A percentile compares a stretch with the other conserved stretches of the same genome.
Evolutionary conservation across 306 rosid species (phyloP).

Genomic region (Boehmeria nivea): DNA sequence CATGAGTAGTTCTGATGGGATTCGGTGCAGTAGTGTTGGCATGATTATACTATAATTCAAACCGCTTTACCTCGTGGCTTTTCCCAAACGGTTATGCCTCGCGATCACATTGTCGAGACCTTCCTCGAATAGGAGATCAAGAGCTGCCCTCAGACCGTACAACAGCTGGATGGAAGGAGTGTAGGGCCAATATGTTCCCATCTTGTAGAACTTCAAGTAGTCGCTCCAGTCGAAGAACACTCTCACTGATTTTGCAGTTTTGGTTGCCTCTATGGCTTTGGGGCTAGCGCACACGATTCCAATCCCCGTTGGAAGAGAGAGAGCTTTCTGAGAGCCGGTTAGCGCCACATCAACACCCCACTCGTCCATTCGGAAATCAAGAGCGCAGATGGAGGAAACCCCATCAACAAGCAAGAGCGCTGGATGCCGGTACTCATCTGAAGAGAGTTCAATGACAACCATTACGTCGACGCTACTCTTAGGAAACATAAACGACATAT

Average conservation of each 20-base stretch:
- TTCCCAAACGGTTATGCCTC: conserved; percentile 84
- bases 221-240: conserved; percentile 97
- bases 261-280: conserved; percentile 83
- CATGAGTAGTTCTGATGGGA: too few relatives aligned
- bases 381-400: conserved; percentile 94
- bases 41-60: background rate
- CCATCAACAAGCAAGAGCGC: conserved; percentile 97
- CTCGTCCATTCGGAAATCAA: conserved; percentile 98
- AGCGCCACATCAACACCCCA: conserved; percentile 98
- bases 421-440: conserved; percentile 84
- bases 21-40: background rate
- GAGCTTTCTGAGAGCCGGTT: conserved; percentile 98
- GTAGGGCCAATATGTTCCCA: conserved; percentile 97
- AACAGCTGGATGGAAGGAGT: conserved; percentile 91
- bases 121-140: conserved; percentile 88
- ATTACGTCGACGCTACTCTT: background rate
- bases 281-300: conserved; percentile 94
- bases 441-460: conserved; percentile 22
- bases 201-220: conserved; percentile 83
- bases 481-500: background rate
- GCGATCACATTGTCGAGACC: conserved; percentile 87
- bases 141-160: conserved; percentile 81
- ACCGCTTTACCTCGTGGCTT: conserved; percentile 63
- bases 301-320: conserved; percentile 94
- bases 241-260: conserved; percentile 71